A percentile compares a stretch with the other conserved stretches of the same genome.
These are phyloP conservation scores for Liriodendron chinense DNA, from an alignment of 164 flowering plant genomes.

Conservation along the genomic window DNA sequence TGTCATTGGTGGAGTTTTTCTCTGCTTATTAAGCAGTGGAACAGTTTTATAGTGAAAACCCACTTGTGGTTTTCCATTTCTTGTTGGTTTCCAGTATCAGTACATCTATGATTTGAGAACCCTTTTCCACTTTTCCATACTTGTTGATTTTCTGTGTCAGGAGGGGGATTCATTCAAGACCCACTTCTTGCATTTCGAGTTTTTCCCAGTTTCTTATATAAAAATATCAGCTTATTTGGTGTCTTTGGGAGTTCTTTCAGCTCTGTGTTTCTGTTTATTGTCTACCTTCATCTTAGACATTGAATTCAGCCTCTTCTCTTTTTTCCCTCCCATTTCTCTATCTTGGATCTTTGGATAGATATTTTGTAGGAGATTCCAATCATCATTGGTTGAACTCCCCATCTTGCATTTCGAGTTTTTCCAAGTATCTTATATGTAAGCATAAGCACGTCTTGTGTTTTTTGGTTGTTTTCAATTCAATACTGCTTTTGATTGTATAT, in stretches of 20 bases:
- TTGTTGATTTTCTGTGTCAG: conserved; percentile 1
- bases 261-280: neutral
- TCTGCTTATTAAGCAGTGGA: neutral
- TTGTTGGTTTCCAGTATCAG: neutral
- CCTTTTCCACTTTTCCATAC: neutral
- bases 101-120: neutral
- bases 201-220: neutral
- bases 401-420: too few relatives aligned
- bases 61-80: neutral
- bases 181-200: neutral
- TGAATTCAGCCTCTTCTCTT: too few relatives aligned
- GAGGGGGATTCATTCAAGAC: neutral
- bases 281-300: neutral
- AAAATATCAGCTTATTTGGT: neutral
- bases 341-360: too few relatives aligned
- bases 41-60: neutral
- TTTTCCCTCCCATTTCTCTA: too few relatives aligned
- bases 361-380: too few relatives aligned
- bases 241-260: neutral
- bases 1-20: neutral
- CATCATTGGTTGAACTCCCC: too few relatives aligned
- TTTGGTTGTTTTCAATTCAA: neutral
- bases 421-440: too few relatives aligned
- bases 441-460: neutral
- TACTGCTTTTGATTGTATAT: neutral